phyloP scores from a whole-genome alignment of 2,329 filamentous ascomycete genomes.

The Cercospora berteroae region DNA sequence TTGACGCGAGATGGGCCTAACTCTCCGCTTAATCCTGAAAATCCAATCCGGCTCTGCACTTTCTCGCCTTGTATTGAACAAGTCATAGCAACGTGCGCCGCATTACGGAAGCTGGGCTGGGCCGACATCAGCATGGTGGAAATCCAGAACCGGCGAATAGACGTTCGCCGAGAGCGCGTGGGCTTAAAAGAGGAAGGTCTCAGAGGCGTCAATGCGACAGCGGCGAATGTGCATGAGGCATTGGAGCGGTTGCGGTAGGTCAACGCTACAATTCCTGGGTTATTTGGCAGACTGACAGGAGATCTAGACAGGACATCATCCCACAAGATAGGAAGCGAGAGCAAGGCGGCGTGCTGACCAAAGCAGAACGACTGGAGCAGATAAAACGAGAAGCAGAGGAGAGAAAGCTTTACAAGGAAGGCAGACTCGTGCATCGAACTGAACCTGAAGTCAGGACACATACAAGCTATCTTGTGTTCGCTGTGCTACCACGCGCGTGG shows the following conservation, averaged over 20 bases:
- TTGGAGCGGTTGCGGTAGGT: constrained; percentile 70
- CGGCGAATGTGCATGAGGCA: constrained; percentile 76
- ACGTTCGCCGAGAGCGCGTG: constrained; percentile 77
- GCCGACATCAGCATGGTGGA: constrained; percentile 92
- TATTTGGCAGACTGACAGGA: not conserved
- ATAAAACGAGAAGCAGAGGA: constrained; percentile 39
- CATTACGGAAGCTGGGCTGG: constrained; percentile 80
- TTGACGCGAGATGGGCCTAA: constrained; percentile 55
- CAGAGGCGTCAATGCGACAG: constrained; percentile 65
- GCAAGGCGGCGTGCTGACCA: constrained; percentile 30
- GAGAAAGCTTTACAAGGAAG: constrained; percentile 68
- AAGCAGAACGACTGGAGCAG: constrained; percentile 33
- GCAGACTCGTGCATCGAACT: constrained; percentile 72
- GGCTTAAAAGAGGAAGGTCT: constrained; percentile 68
- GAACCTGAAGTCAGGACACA: constrained; percentile 92
- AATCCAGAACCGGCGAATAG: constrained; percentile 73
- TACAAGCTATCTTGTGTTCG: constrained; percentile 96
- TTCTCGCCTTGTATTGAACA: constrained; percentile 98
- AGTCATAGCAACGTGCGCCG: constrained; percentile 79
- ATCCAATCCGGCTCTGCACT: constrained; percentile 77
- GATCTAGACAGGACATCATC: constrained; percentile 12
- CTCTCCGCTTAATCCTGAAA: constrained; percentile 66
- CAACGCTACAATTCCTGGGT: constrained; percentile 50
- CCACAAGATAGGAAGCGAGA: constrained; percentile 9
- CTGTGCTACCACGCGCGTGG: constrained; percentile 84